Evolutionary conservation across 495 filamentous ascomycete species (phyloP).

Genomic region (Aspergillus steynii): DNA sequence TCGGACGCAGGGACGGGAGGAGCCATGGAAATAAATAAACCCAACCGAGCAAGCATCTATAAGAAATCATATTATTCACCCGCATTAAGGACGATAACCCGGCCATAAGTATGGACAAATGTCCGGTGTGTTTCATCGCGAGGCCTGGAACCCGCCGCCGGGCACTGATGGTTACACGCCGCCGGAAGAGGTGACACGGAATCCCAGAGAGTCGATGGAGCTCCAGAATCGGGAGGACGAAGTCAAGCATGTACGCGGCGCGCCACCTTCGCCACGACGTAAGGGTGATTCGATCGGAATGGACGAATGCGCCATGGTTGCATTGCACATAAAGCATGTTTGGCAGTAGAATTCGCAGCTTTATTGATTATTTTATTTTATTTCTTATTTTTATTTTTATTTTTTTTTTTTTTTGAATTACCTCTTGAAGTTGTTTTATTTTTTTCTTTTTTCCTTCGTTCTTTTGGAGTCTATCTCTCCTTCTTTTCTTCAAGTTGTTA

Average conservation of each 20-base stretch:
- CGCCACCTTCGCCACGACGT: conserved; percentile 2
- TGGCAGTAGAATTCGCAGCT: background rate
- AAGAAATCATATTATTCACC: background rate
- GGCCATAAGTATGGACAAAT: too few species aligned
- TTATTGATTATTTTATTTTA: background rate
- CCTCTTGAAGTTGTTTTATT: background rate
- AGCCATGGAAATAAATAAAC: too few species aligned
- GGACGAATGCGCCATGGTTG: conserved; percentile 4
- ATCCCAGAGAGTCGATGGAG: background rate
- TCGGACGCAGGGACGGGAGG: background rate
- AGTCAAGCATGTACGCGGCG: background rate
- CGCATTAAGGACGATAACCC: too few species aligned
- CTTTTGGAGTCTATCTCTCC: too few species aligned
- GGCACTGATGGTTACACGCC: background rate
- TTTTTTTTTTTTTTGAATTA: background rate
- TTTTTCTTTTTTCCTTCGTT: too few species aligned
- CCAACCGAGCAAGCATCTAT: too few species aligned
- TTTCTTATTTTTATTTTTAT: background rate
- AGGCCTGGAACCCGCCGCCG: background rate
- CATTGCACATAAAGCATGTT: background rate
- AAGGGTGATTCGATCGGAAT: conserved; percentile 6
- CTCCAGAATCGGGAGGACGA: background rate
- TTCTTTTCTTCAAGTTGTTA: too few species aligned
- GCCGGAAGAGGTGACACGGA: background rate
- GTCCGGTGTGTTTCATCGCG: background rate